Conservation (phyloP, 306 rosid species). For the Morella rubra region DNA sequence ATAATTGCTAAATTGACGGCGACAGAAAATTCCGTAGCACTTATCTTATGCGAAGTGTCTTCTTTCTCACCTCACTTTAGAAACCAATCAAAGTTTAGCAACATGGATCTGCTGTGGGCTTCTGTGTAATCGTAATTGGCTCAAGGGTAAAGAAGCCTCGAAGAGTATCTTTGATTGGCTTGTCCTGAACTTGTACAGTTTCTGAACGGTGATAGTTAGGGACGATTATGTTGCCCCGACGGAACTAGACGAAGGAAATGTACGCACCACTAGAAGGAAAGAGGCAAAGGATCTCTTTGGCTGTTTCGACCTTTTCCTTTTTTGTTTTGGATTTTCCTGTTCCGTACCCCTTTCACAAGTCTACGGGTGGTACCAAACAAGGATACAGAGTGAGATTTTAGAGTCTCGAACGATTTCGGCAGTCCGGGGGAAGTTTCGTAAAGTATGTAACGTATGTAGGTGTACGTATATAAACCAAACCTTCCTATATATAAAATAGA, state of each 20-base stretch:
- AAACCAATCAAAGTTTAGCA: not conserved
- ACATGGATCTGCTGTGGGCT: not conserved
- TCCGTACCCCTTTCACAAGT: not conserved
- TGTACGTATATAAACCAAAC: too few species aligned
- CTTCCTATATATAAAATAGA: too few species aligned
- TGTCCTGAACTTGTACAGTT: not conserved
- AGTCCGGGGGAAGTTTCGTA: not conserved
- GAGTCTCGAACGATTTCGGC: not conserved
- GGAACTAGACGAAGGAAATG: not conserved
- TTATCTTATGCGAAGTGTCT: not conserved
- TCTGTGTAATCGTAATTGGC: not conserved
- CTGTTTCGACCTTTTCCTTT: not conserved
- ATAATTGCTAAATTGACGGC: conserved; percentile 5
- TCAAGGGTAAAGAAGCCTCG: not conserved
- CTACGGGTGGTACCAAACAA: not conserved
- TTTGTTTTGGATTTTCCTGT: not conserved
- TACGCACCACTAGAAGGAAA: not conserved
- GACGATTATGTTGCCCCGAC: not conserved
- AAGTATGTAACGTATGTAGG: too few species aligned
- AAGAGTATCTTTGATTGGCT: not conserved
- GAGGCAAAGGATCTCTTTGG: too few species aligned
- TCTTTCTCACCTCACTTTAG: not conserved
- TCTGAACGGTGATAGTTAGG: not conserved
- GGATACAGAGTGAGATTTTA: not conserved
- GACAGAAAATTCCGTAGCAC: not conserved